These are phyloP conservation scores for Fusarium armeniacum DNA, from an alignment of 2,329 filamentous ascomycete genomes.

Conservation along the genomic window DNA sequence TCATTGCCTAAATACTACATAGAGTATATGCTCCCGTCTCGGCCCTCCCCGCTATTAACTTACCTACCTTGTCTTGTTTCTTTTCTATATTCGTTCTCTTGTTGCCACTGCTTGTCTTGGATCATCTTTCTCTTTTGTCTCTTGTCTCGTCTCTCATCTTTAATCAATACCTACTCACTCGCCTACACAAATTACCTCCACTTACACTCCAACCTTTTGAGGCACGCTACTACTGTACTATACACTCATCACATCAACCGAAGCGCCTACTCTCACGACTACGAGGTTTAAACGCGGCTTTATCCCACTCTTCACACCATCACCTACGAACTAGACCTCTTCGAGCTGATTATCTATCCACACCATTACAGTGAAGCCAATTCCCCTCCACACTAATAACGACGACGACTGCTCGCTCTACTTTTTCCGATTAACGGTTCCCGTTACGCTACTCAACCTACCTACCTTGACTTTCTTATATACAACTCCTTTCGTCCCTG, in stretches of 20 bases:
- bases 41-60: constrained; percentile 43
- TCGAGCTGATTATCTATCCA: constrained; percentile 43
- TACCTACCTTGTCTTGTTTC: constrained; percentile 15
- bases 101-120: constrained; percentile 30
- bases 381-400: constrained; percentile 50
- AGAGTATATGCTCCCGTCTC: constrained; percentile 44
- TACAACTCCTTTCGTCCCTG: constrained; percentile 11
- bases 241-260: constrained; percentile 42
- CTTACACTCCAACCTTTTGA: constrained; percentile 37
- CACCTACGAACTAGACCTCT: constrained; percentile 45
- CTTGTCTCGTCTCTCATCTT: constrained; percentile 6
- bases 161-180: constrained; percentile 14
- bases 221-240: constrained; percentile 31
- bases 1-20: constrained; percentile 50
- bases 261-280: constrained; percentile 40
- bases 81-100: constrained; percentile 36
- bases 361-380: constrained; percentile 38
- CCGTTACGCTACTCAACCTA: too few relatives aligned
- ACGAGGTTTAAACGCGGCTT: constrained; percentile 45
- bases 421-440: constrained; percentile 38
- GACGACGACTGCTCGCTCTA: constrained; percentile 43
- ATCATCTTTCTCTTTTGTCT: constrained; percentile 26
- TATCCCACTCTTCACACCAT: constrained; percentile 47
- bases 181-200: constrained; percentile 19
- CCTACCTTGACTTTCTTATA: constrained; percentile 35